Conservation (phyloP, 129 eudicot species). For the Artemisia annua region DNA sequence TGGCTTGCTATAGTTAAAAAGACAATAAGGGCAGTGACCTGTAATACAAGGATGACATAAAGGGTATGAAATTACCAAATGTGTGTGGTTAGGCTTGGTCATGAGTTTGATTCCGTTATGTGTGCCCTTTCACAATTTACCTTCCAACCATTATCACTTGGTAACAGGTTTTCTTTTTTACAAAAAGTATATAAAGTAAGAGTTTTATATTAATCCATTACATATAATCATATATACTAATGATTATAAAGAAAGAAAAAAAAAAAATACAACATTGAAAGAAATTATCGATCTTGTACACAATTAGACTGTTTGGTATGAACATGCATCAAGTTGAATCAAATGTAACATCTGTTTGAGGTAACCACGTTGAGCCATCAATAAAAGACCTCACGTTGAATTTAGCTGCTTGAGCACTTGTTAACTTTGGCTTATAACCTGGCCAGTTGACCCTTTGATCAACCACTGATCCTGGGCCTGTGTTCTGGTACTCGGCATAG, state of each 20-base stretch:
- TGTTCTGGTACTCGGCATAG: slow-evolving; percentile 62
- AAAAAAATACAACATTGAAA: neutral
- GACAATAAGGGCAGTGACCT: neutral
- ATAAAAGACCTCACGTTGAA: slow-evolving; percentile 53
- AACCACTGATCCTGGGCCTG: slow-evolving; percentile 50
- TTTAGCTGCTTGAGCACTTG: slow-evolving; percentile 46
- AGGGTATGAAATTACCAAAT: neutral
- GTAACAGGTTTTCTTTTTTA: too few species aligned
- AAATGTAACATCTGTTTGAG: slow-evolving; percentile 39
- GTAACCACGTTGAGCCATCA: slow-evolving; percentile 51
- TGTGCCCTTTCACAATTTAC: slow-evolving; percentile 16
- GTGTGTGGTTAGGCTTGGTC: slow-evolving; percentile 30
- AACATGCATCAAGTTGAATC: slow-evolving; percentile 23
- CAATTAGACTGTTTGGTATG: neutral
- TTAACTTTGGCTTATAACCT: slow-evolving; percentile 47
- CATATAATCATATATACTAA: too few species aligned
- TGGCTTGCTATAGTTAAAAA: neutral
- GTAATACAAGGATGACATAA: slow-evolving; percentile 8
- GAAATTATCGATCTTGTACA: too few species aligned
- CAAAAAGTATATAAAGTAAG: too few species aligned
- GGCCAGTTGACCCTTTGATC: slow-evolving; percentile 58
- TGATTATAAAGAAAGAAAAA: neutral
- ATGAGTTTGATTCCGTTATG: slow-evolving; percentile 19
- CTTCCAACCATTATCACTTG: slow-evolving; percentile 5
- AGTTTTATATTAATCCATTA: too few species aligned